Conservation (phyloP, 2,329 filamentous ascomycete genomes). For the Fusarium begoniae region DNA sequence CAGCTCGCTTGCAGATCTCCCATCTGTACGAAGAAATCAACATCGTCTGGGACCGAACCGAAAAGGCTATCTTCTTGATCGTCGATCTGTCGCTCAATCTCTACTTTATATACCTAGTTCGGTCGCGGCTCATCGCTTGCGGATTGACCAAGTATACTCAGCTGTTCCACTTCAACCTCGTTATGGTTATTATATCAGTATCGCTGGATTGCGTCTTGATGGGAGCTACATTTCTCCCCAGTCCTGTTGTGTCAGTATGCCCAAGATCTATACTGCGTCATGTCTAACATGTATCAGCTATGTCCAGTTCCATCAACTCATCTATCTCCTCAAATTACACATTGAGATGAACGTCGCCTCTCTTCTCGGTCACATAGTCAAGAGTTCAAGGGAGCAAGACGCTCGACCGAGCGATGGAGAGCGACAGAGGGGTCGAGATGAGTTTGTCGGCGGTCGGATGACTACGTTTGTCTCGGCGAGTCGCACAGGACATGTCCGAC, state of each 20-base stretch:
- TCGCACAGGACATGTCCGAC: constrained; percentile 20
- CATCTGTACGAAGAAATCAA: constrained; percentile 26
- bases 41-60: constrained; percentile 29
- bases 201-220: constrained; percentile 24
- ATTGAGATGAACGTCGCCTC: constrained; percentile 28
- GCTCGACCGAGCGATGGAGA: not conserved
- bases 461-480: constrained; percentile 23
- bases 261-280: not conserved
- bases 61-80: constrained; percentile 24
- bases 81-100: constrained; percentile 26
- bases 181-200: constrained; percentile 23
- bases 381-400: constrained; percentile 4
- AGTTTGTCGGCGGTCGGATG: constrained; percentile 3
- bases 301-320: constrained; percentile 29
- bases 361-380: constrained; percentile 26
- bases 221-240: constrained; percentile 28
- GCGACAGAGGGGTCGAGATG: not conserved
- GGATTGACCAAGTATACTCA: constrained; percentile 23
- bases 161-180: constrained; percentile 25
- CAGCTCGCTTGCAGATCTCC: constrained; percentile 19
- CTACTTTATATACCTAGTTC: constrained; percentile 31
- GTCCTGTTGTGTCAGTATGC: constrained; percentile 19
- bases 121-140: constrained; percentile 11
- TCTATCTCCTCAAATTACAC: constrained; percentile 28
- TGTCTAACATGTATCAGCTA: constrained; percentile 11